phyloP scores from a whole-genome alignment of 192 early-diverging fungal species.

The Umbelopsis sp. region DNA sequence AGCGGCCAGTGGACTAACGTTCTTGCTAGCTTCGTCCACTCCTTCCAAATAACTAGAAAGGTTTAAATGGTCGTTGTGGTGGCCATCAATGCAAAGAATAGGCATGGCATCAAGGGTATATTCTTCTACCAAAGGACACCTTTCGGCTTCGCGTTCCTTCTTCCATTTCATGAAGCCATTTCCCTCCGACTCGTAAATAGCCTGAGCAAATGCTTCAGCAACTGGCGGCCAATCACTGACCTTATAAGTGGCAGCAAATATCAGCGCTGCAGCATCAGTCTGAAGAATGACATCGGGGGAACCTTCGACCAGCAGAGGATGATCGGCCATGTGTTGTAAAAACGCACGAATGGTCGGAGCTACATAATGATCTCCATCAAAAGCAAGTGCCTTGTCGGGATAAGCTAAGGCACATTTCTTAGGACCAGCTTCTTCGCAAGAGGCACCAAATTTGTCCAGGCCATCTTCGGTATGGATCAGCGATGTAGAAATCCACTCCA shows the following conservation, averaged over 20 bases:
- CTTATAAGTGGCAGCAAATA: not conserved
- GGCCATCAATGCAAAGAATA: conserved; percentile 11
- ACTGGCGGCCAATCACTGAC: not conserved
- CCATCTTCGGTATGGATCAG: conserved; percentile 29
- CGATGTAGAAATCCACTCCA: conserved; percentile 24
- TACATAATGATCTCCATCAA: conserved; percentile 17
- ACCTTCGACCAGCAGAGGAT: not conserved
- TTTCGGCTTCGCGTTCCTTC: not conserved
- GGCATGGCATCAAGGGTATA: conserved; percentile 1
- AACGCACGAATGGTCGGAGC: conserved; percentile 12
- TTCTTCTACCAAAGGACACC: conserved; percentile 13
- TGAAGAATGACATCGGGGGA: not conserved
- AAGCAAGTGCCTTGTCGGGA: conserved; percentile 15
- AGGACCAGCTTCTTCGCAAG: conserved; percentile 43
- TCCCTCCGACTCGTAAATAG: not conserved
- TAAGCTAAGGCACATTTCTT: conserved; percentile 38
- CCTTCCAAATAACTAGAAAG: not conserved
- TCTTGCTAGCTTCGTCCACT: not conserved
- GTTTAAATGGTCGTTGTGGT: not conserved
- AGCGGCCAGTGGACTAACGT: conserved; percentile 2
- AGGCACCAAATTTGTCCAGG: conserved; percentile 31
- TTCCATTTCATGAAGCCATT: not conserved
- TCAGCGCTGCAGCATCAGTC: not conserved
- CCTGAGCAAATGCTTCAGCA: not conserved
- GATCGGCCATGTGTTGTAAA: not conserved